phyloP scores from a whole-genome alignment of 768 basidiomycete species.

The Lyophyllum atratum region DNA sequence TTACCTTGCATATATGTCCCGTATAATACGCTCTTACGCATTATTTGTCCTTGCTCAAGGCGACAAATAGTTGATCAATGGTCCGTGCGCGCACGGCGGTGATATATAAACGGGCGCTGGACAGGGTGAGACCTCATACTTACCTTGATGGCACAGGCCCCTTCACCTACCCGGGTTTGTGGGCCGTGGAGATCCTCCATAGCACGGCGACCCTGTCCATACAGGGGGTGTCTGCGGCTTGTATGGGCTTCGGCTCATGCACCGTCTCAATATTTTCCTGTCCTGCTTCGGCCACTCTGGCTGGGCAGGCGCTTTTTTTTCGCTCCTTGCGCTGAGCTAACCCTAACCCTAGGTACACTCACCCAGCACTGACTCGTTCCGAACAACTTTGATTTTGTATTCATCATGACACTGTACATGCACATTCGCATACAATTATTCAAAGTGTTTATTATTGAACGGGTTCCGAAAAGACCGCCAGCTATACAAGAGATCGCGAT shows the following conservation, averaged over 20 bases:
- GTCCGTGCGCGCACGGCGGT: constrained; percentile 37
- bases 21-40: too few species aligned
- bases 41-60: neutral
- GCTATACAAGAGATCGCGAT: too few species aligned
- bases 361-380: neutral
- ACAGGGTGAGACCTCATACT: constrained; percentile 42
- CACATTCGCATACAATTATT: too few species aligned
- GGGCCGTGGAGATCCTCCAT: constrained; percentile 60
- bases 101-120: constrained; percentile 31
- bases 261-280: constrained; percentile 67
- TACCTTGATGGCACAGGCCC: constrained; percentile 66
- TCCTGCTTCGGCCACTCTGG: constrained; percentile 55
- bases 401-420: neutral
- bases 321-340: constrained; percentile 23
- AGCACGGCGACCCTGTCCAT: constrained; percentile 74
- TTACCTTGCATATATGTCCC: too few species aligned
- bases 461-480: too few species aligned
- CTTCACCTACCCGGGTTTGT: constrained; percentile 57
- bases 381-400: too few species aligned
- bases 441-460: too few species aligned
- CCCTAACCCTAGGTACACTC: constrained; percentile 36
- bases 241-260: constrained; percentile 67
- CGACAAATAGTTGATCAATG: constrained; percentile 14
- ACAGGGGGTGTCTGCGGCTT: constrained; percentile 53
- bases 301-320: constrained; percentile 41